Conservation (phyloP, 2,329 filamentous ascomycete genomes). For the Huntiella omanensis region DNA sequence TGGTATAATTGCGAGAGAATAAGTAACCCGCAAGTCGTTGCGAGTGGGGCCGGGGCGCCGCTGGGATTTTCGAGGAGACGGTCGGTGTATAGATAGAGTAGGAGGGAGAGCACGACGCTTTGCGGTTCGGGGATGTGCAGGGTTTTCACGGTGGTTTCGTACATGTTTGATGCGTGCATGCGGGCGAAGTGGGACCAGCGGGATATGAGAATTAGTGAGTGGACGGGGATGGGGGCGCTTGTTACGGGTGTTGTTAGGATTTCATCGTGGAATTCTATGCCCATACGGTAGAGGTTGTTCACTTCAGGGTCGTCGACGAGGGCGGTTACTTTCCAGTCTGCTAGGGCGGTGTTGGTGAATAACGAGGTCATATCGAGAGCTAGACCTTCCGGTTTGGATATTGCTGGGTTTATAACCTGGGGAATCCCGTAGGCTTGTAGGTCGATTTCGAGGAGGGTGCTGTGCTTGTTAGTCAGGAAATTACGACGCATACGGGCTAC, state of each 20-base stretch:
- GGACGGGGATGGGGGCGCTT: slow-evolving; percentile 77
- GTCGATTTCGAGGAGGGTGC: slow-evolving; percentile 87
- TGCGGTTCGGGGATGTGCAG: slow-evolving; percentile 98
- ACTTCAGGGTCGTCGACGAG: slow-evolving; percentile 65
- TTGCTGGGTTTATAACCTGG: slow-evolving; percentile 35
- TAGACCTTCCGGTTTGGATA: slow-evolving; percentile 41
- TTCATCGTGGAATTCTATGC: slow-evolving; percentile 58
- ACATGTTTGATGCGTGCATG: slow-evolving; percentile 85
- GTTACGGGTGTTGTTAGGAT: slow-evolving; percentile 52
- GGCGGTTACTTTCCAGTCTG: not conserved
- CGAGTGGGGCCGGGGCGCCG: slow-evolving; percentile 56
- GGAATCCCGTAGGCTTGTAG: slow-evolving; percentile 69
- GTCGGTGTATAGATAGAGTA: slow-evolving; percentile 94
- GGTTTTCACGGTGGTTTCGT: slow-evolving; percentile 87
- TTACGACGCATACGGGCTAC: no score
- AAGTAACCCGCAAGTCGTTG: slow-evolving; percentile 79
- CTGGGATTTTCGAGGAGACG: slow-evolving; percentile 52
- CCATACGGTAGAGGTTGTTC: slow-evolving; percentile 72
- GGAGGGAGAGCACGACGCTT: slow-evolving; percentile 78
- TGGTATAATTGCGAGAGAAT: slow-evolving; percentile 98
- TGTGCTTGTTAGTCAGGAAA: slow-evolving; percentile 15
- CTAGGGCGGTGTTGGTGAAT: no score
- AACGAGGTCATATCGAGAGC: slow-evolving; percentile 61
- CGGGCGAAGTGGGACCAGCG: slow-evolving; percentile 94
- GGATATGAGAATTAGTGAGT: slow-evolving; percentile 82